Evolutionary conservation across 331 rosid species (phyloP), one percentile per base, ranked within the genome.

Genomic region (Rhamnella rubrinervis): DNA sequence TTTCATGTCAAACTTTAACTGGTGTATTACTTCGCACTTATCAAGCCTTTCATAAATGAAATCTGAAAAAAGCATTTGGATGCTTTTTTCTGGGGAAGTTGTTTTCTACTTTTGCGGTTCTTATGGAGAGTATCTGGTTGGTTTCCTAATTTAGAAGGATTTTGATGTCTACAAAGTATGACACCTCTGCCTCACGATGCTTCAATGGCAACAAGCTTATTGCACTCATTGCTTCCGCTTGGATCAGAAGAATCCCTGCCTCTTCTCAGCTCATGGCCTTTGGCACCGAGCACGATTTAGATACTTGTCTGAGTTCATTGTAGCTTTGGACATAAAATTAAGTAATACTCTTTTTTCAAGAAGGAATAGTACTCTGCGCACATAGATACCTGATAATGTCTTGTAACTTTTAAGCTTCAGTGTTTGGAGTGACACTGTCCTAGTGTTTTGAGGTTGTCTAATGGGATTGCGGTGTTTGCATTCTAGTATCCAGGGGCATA

Each of bases 401-500:
- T 37, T 55, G 53, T 55, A 35, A 31, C 50, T 65, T 25, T 8
- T 25, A 5, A 51, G 55, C 39, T 53, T 41, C 56, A 44, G 67
- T 37, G 51, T 52, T 59, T 56, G 63, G 53, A 53, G 53, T 50
- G 56, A 13, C 35, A 31, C 41, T n/a, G 17, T 58, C 56, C 58
- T 44, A 21, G 41, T 66, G 23, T 58, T 55, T 40, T 6, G 26
- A 38, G 60, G 75, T 51, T 66, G 72, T 71, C 61, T 78, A 63
- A 67, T 52, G 78, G 56, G 67, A 16, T 67, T 66, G 15, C 20
- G 6, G 3, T 71, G 23, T 60, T 68, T 81, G 72, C 76, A 74
- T 82, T 89, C 87, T 84, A 82, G 89, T 77, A 50, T 78, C 84
- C 96, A 92, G 95, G 98, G 98, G 86, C 96, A 95, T 49, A 91